These are phyloP conservation scores for Mycosphaerella sp. DNA, from an alignment of 2,329 filamentous ascomycete genomes.

Conservation along the genomic window DNA sequence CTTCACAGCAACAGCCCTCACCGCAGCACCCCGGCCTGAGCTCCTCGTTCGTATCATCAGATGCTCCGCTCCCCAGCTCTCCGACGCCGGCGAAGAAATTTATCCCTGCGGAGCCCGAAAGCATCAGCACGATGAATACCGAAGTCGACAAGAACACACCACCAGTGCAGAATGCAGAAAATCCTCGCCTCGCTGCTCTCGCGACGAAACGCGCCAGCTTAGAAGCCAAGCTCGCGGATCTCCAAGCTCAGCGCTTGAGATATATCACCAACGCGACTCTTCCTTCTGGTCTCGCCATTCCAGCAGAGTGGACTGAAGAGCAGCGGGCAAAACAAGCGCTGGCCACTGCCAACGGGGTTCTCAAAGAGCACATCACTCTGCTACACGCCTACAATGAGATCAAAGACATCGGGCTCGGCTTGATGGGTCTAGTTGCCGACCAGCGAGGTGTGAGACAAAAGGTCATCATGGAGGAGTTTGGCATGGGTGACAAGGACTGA, in stretches of 20 bases:
- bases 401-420: conserved; percentile 58
- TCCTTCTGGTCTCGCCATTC: conserved; percentile 27
- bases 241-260: conserved; percentile 39
- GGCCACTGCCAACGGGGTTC: conserved; percentile 46
- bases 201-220: conserved; percentile 35
- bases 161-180: conserved; percentile 1
- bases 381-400: conserved; percentile 67
- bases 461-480: conserved; percentile 46
- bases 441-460: conserved; percentile 51
- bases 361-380: conserved; percentile 57
- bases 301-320: conserved; percentile 19
- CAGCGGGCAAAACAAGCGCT: conserved; percentile 29
- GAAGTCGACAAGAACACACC: background rate
- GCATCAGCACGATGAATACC: background rate
- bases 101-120: background rate
- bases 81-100: conserved; percentile 7
- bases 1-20: conserved; percentile 17
- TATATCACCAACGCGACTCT: conserved; percentile 29
- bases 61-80: conserved; percentile 14
- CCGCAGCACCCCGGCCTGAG: background rate
- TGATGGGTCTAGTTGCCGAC: conserved; percentile 63
- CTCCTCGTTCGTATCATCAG: conserved; percentile 5
- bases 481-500: conserved; percentile 41
- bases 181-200: conserved; percentile 22
- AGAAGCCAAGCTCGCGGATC: conserved; percentile 43